Evolutionary conservation across 768 basidiomycete species (phyloP), one percentile per base, ranked within the genome.

Genomic region (Rhizopogon rudus): DNA sequence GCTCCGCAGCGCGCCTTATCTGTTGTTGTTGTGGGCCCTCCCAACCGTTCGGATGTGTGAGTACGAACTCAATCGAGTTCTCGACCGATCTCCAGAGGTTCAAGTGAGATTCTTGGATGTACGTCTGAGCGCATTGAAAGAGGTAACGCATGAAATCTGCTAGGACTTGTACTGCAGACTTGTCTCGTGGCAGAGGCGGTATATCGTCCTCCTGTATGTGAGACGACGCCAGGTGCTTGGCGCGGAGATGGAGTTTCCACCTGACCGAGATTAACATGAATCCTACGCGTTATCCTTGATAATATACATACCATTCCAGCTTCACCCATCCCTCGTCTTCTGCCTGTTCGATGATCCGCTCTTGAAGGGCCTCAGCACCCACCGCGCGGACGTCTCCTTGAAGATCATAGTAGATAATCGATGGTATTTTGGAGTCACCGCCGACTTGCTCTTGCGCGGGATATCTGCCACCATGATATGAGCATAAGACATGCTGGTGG

Each of bases 361-460:
- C 69, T 14, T 70, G 64, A 12, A 60, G 20, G 0, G 78, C 72
- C 54, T 79, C 78, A 1, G 77, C 77, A 0, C 80, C 80, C 5
- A 73, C 64, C 0, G 79, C 80, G 39, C 62, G 69, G 3, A 75
- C 65, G 0, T 40, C 33, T 2, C 77, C 79, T 16, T 67, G 56
- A 8, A 58, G 51, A 54, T 79, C 78, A 56, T 81, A 81, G 55
- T 76, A 77, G 13, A 81, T 55, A 31, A 79, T 65, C 0, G 78
- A 76, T 0, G 77, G 80, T 42, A 81, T 77, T 55, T 79, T 81
- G 25, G 70, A 74, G 51, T 79, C 74, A 5, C 76, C 74, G 4
- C 74, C 75, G 16, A 73, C 66, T 5, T 71, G 67, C n/a, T 77
- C 75, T 55, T 77, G 78, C 1, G 72, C 74, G 4, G 78, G 81